Base-by-base conservation (phyloP, 2,329 filamentous ascomycete species). In the Rutstroemia sp. region DNA sequence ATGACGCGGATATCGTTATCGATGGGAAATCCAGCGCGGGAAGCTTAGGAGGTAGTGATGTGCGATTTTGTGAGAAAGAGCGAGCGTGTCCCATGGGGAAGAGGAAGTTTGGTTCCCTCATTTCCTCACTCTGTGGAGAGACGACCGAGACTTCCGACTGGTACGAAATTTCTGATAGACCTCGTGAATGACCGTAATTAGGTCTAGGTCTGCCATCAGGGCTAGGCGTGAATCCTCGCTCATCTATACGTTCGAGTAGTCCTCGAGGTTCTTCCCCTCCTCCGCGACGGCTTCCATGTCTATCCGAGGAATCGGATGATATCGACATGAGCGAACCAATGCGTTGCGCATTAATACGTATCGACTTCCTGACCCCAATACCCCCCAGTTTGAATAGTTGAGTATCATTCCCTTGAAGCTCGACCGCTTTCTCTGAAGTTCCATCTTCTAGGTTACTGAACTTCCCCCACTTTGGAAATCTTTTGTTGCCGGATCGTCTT, bases 341-440 rank as follows among this genome's bases (percentile, higher is more conserved):
- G 12, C 51, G 23, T 37, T 49, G 45, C 5, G 50, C 52, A 10
- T 49, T 19, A 12, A 57, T 37, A 1, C 42, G 30, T 6, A 49
- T 19, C 16, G 50, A 49, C 37, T 45, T 47, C 8, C 25, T 23
- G 41, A 57, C 55, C 2, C 51, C 44, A 21, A 54, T 49, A 10
- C 51, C 55, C n/a, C 50, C 49, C 27, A 50, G 52, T 23, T 39
- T 56, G 34, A 52, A 52, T 10, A 54, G n/a, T 42, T 54, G 50
- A 10, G 38, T 27, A 34, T 49, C 27, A 8, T 54, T 46, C 18
- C 50, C 55, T 54, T 49, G 42, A 23, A 49, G 45, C 21, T 54
- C 55, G 18, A 19, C 21, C 25, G 49, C 21, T 2, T 49, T 49
- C 18, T 49, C 39, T 6, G 37, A 18, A 8, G 21, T 18, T 8